Base-by-base conservation (phyloP, 352 stramenopile genomes). In the Globisporangium heterothallicum region DNA sequence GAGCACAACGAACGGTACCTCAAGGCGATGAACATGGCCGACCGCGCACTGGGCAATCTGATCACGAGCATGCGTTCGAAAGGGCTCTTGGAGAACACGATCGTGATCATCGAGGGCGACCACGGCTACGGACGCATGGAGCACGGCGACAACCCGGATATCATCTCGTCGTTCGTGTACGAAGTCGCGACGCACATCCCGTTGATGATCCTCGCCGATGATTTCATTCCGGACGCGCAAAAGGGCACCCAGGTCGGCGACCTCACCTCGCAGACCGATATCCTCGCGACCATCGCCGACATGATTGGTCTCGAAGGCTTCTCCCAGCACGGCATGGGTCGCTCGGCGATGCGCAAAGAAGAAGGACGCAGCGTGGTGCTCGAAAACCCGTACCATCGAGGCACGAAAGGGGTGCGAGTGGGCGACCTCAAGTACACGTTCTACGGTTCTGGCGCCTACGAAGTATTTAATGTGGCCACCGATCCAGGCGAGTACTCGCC, bases 341-440 rank as follows among this genome's bases (percentile, higher is more conserved):
- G 83, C 51, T 84, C 73, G 8, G 81, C 80, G 72, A 70, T 72
- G 56, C 76, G 73, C 22, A 58, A 45, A 26, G 42, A 53, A 1
- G 41, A 70, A 51, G 62, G 50, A 3, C 76, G 76, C 10, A 66
- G 63, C 18, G 76, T 84, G 14, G 49, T 87, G 35, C 45, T 84
- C 49, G 84, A 74, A 38, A 87, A 87, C 48, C 73, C 76, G 35
- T 87, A 85, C 62, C 68, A 74, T 32, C 66, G 73, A 19, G 68
- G 74, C 46, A 85, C 64, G 42, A 83, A 85, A 55, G 73, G 73
- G 9, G 71, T 77, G 14, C 73, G 71, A 21, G 84, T 70, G 10
- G 76, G 84, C 41, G 67, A 83, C 29, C 61, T 76, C 56, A 85
- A 87, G 69, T 87, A 84, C 64, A 64, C 80, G 18, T 87, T 82